phyloP scores from a whole-genome alignment of 306 rosid genomes.

The Leucaena leucocephala region DNA sequence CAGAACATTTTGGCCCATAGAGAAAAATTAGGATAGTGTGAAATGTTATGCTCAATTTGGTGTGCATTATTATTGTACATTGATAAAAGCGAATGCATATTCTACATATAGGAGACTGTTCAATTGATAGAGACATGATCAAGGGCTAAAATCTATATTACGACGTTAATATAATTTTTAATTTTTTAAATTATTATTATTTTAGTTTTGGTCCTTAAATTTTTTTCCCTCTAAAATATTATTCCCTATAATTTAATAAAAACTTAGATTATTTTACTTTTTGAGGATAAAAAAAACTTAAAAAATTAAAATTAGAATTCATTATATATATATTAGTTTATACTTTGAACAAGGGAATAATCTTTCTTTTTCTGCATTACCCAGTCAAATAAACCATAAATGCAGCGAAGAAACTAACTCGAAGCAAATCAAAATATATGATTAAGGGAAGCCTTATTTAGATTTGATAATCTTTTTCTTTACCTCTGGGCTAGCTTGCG shows the following conservation, averaged over 20 bases:
- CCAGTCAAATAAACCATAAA: too few species aligned
- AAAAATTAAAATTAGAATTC: too few species aligned
- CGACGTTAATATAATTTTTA: too few species aligned
- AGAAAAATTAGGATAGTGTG: background rate
- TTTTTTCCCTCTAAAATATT: too few species aligned
- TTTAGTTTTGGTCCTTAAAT: too few species aligned
- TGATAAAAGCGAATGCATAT: background rate
- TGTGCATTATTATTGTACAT: background rate
- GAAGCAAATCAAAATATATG: constrained; percentile 21
- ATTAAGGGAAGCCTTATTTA: constrained; percentile 2
- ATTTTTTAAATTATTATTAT: too few species aligned
- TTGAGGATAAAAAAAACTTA: too few species aligned
- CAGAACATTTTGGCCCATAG: background rate
- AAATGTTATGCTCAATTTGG: background rate
- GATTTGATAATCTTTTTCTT: constrained; percentile 31
- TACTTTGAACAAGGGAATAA: too few species aligned
- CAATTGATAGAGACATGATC: background rate
- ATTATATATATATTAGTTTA: too few species aligned
- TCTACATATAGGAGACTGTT: background rate
- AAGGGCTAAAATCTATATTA: background rate
- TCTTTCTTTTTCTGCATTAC: too few species aligned
- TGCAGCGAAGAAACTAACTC: background rate
- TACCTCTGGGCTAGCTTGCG: constrained; percentile 29
- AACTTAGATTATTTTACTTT: too few species aligned
- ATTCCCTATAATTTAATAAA: too few species aligned